These are phyloP conservation scores for Paramecium sexaurelia DNA, from an alignment of 73 alveolate species.

Conservation along the genomic window DNA sequence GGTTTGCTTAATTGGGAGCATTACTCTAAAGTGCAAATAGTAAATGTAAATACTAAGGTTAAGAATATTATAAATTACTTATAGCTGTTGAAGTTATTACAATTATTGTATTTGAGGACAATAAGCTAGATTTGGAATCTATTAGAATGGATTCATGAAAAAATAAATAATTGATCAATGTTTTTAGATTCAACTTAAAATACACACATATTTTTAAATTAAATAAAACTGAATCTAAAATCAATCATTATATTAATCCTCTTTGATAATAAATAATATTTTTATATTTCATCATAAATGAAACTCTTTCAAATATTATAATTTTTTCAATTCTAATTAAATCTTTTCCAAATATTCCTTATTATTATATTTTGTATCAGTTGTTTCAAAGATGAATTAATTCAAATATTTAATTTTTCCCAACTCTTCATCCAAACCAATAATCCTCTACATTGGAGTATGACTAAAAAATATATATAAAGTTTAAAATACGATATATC, in stretches of 20 bases:
- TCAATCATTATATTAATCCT: not conserved
- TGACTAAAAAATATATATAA: not conserved
- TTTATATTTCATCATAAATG: not conserved
- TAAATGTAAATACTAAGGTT: conserved; percentile 16
- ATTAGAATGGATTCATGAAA: conserved; percentile 44
- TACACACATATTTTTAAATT: not conserved
- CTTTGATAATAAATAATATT: not conserved
- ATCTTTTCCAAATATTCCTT: not conserved
- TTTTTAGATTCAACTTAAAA: conserved; percentile 14
- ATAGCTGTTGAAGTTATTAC: conserved; percentile 1
- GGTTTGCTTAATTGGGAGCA: not conserved
- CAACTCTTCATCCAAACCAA: not conserved
- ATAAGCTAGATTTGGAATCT: not conserved
- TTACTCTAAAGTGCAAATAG: not conserved
- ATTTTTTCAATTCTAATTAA: not conserved
- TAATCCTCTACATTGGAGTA: not conserved
- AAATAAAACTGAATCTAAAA: conserved; percentile 13
- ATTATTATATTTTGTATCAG: not conserved
- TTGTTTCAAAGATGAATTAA: not conserved
- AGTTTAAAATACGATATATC: not conserved
- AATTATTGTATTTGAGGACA: not conserved
- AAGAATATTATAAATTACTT: not conserved
- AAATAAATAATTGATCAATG: not conserved
- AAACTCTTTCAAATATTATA: not conserved
- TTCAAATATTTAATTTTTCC: not conserved